Conservation (phyloP, 345 rosid species). For the Durio zibethinus region DNA sequence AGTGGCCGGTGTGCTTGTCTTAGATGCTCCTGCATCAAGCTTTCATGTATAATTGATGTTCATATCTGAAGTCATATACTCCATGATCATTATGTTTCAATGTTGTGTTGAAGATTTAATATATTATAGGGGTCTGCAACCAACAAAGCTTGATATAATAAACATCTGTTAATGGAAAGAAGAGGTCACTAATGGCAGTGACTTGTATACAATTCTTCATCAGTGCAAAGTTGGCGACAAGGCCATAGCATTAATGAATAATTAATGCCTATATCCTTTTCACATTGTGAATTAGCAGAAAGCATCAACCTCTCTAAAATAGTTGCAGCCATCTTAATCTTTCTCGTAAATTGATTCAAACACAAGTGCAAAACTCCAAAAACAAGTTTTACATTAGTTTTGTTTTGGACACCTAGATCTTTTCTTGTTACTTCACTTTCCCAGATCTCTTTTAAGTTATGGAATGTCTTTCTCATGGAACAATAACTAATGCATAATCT, state of each 20-base stretch:
- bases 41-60: background rate
- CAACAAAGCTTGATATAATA: conserved; percentile 91
- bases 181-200: conserved; percentile 79
- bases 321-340: background rate
- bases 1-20: conserved; percentile 97
- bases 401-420: background rate
- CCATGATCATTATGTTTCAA: background rate
- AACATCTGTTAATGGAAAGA: conserved; percentile 75
- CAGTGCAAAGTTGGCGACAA: conserved; percentile 85
- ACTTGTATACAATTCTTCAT: conserved; percentile 87
- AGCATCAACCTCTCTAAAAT: background rate
- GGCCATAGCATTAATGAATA: conserved; percentile 46
- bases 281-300: background rate
- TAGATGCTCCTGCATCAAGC: conserved; percentile 64
- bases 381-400: background rate
- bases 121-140: conserved; percentile 65
- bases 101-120: conserved; percentile 5
- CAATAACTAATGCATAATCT: background rate
- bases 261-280: background rate
- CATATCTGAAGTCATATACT: background rate
- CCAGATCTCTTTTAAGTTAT: background rate
- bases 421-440: background rate
- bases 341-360: background rate
- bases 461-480: background rate
- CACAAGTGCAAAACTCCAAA: background rate